Percentiles rank a stretch among this genome's conserved stretches.
These are phyloP conservation scores for Talaromyces pinophilus DNA, from an alignment of 2,329 filamentous ascomycete genomes.

Conservation along the genomic window DNA sequence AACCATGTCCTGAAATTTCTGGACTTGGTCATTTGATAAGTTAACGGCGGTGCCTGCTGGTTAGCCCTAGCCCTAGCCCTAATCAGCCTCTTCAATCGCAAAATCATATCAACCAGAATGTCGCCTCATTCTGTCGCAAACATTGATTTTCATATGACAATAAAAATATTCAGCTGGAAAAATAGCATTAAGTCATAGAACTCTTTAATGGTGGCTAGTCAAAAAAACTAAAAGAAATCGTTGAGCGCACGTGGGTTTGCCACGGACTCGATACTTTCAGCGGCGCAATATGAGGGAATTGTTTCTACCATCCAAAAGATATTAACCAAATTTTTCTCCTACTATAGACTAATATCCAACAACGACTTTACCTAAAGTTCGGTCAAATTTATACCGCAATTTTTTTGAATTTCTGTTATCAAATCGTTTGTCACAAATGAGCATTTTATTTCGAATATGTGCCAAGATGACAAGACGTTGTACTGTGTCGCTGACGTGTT, in stretches of 20 bases:
- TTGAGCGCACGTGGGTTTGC: not conserved
- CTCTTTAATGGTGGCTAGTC: not conserved
- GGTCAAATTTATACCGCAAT: too few species aligned
- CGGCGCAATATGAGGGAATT: conserved; percentile 14
- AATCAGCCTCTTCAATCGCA: not conserved
- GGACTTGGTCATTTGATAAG: not conserved
- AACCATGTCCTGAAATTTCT: not conserved
- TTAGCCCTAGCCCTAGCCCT: conserved; percentile 11
- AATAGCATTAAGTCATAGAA: not conserved
- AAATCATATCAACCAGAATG: not conserved
- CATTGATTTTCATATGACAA: not conserved
- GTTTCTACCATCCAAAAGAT: conserved; percentile 12
- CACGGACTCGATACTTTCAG: not conserved
- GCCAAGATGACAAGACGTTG: not conserved
- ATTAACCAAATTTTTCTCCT: not conserved
- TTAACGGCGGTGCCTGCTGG: not conserved
- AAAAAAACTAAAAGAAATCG: not conserved
- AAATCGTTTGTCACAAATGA: not conserved
- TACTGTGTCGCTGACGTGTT: not conserved
- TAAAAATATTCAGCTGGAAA: not conserved
- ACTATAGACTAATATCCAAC: not conserved
- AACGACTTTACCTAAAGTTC: not conserved
- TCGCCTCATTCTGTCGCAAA: not conserved
- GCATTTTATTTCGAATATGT: not conserved
- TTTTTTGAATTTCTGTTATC: not conserved